phyloP scores from a whole-genome alignment of 805 yeast species.

The Ogataea ganodermae region DNA sequence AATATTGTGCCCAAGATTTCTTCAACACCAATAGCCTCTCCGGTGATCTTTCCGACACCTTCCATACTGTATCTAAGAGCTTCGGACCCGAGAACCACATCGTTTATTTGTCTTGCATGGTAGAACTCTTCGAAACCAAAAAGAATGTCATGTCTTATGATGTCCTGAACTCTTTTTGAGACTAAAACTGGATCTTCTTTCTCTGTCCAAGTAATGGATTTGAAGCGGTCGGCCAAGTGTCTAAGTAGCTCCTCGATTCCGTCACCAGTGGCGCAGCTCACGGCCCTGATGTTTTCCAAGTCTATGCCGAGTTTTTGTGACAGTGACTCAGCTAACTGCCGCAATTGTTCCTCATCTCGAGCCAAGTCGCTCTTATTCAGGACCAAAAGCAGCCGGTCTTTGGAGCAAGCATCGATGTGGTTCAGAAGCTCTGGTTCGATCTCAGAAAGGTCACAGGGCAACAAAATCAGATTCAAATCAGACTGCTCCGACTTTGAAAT shows the following conservation, averaged over 20 bases:
- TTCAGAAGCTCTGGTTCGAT: slow-evolving; percentile 41
- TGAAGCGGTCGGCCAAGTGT: slow-evolving; percentile 47
- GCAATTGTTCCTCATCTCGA: slow-evolving; percentile 11
- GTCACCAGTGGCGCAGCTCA: slow-evolving; percentile 59
- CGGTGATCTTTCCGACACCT: slow-evolving; percentile 92
- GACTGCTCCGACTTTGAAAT: slow-evolving; percentile 56
- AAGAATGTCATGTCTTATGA: slow-evolving; percentile 73
- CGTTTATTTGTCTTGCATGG: slow-evolving; percentile 51
- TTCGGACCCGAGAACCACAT: slow-evolving; percentile 80
- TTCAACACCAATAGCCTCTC: slow-evolving; percentile 84
- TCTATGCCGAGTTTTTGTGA: slow-evolving; percentile 31
- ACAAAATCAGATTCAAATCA: slow-evolving; percentile 68
- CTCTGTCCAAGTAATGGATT: slow-evolving; percentile 49
- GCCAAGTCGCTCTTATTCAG: slow-evolving; percentile 64
- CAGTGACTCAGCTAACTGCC: slow-evolving; percentile 23
- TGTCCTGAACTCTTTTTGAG: slow-evolving; percentile 74
- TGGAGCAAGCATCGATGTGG: slow-evolving; percentile 36
- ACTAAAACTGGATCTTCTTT: slow-evolving; percentile 67
- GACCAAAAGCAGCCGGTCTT: slow-evolving; percentile 39
- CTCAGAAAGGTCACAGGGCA: slow-evolving; percentile 45
- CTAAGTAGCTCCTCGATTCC: slow-evolving; percentile 57
- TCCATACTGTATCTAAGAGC: slow-evolving; percentile 71
- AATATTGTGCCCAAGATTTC: slow-evolving; percentile 91
- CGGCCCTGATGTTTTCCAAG: slow-evolving; percentile 30
- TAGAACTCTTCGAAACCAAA: slow-evolving; percentile 71